These are phyloP conservation scores for Pleurotus tuber-regium DNA, from an alignment of 768 basidiomycete species.

Conservation along the genomic window DNA sequence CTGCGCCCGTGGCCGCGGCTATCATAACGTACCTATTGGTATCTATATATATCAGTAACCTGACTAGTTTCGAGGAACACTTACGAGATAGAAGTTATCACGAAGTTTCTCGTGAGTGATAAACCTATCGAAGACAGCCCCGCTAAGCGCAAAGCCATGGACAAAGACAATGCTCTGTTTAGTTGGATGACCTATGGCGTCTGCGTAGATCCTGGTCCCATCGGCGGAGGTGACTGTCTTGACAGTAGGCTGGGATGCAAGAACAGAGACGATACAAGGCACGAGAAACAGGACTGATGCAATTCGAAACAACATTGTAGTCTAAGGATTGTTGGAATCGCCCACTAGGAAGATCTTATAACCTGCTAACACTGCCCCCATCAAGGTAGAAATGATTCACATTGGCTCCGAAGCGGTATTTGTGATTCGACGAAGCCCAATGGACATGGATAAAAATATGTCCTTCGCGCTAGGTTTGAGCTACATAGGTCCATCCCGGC, in stretches of 20 bases:
- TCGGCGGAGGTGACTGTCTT: conserved; percentile 23
- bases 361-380: no score
- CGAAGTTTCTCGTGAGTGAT: conserved; percentile 27
- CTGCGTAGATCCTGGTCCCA: conserved; percentile 33
- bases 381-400: no score
- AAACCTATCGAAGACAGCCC: conserved; percentile 28
- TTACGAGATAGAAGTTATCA: conserved; percentile 19
- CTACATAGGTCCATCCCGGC: no score
- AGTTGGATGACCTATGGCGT: conserved; percentile 29
- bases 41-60: neutral
- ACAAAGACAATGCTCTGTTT: conserved; percentile 35
- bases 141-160: conserved; percentile 30
- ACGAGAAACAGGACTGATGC: no score
- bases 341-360: no score
- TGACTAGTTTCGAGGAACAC: neutral
- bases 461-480: no score
- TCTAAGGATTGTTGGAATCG: no score
- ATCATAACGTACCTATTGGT: conserved; percentile 17
- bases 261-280: no score
- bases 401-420: no score
- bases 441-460: no score
- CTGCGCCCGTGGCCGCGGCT: conserved; percentile 17
- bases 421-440: no score
- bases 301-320: no score
- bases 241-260: conserved; percentile 2